phyloP scores from a whole-genome alignment of 768 basidiomycete species.

The Cyclocybe cylindracea region DNA sequence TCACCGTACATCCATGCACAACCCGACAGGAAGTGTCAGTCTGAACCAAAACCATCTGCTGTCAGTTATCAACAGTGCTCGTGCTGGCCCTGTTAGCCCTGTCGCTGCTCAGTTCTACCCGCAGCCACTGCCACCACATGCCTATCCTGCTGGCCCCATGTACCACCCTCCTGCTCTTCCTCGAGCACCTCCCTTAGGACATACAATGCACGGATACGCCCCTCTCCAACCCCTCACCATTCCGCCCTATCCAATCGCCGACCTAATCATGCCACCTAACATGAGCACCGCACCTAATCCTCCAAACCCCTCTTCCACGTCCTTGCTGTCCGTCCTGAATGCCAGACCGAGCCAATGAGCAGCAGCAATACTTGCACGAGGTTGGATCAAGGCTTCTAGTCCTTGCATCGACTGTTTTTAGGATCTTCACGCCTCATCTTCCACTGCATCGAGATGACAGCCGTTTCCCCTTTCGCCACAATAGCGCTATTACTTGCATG shows the following conservation, averaged over 20 bases:
- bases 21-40: constrained; percentile 39
- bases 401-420: too few species aligned
- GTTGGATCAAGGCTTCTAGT: too few species aligned
- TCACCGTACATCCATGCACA: constrained; percentile 34
- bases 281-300: constrained; percentile 11
- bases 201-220: background rate
- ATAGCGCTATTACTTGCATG: too few species aligned
- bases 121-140: constrained; percentile 15
- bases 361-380: background rate
- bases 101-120: constrained; percentile 15
- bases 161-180: constrained; percentile 8
- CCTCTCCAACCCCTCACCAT: constrained; percentile 4
- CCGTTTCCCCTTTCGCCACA: too few species aligned
- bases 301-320: constrained; percentile 14
- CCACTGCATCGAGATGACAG: too few species aligned
- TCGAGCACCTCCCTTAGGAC: constrained; percentile 5
- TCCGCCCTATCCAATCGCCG: constrained; percentile 14
- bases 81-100: constrained; percentile 15
- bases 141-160: constrained; percentile 2
- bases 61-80: constrained; percentile 40
- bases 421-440: constrained; percentile 1
- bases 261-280: constrained; percentile 6
- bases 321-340: constrained; percentile 31
- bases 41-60: constrained; percentile 55
- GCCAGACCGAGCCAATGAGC: constrained; percentile 15